Base-by-base conservation (phyloP, 2,329 filamentous ascomycete genomes). In the Colletotrichum viniferum region DNA sequence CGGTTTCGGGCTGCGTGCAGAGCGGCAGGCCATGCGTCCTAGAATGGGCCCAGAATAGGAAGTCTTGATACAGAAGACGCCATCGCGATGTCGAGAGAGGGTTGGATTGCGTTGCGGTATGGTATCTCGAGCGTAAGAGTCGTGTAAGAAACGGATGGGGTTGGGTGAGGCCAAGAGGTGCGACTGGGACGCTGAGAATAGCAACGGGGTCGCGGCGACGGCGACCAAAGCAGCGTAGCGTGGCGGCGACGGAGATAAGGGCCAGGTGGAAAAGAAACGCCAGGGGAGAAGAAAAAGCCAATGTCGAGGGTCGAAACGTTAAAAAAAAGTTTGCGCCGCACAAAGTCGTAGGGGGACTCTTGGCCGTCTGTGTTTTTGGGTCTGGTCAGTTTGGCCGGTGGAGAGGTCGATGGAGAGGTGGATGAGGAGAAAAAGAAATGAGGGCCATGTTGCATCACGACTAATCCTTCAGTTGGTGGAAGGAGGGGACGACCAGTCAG, bases 131-230 rank as follows among this genome's bases (percentile, higher is more conserved):
- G 26, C 34, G 56, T 69, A 36, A 52, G 69, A 75, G 56, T 56
- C 36, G 63, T 76, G 73, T 76, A 64, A 76, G 73, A 68, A 56
- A 32, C 24, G 24, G 62, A 67, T 56, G 69, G 62, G 55, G 38
- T 21, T 52, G 43, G 43, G 21, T 32, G 62, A 43, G 62, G 62
- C 72, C 61, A 63, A 75, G 64, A 67, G 38, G 18, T 32, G 71
- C 56, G 38, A 34, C 43, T 73, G 63, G 73, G 63, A 73, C 43
- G 73, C 69, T 75, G 60, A 66, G 73, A 75, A 73, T 75, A 76
- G 73, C 18, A 76, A 76, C 69, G 73, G 63, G 36, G 64, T 34
- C 12, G n/a, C 36, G 48, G 32, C 36, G 28, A 26, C 48, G 24
- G 43, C 52, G 43, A 56, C 36, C 36, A 62, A 48, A 26, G 56